Evolutionary conservation across 1,284 basidiomycete species (phyloP).

Genomic region (Gymnopus androsaceus): DNA sequence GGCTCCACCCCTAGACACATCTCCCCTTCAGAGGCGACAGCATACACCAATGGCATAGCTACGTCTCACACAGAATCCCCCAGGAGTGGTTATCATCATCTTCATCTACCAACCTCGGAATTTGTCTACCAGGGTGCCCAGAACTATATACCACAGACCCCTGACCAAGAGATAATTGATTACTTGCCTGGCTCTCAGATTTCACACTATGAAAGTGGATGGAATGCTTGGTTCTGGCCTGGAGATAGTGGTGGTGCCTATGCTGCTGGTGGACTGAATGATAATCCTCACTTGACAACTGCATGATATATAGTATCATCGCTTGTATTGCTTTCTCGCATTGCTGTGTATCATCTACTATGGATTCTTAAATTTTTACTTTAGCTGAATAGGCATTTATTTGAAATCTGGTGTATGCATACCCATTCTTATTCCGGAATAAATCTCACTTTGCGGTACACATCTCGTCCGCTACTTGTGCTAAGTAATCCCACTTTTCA

Average conservation of each 20-base stretch:
- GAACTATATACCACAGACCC: conserved; percentile 2
- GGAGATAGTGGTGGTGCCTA: conserved; percentile 1
- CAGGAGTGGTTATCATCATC: not conserved
- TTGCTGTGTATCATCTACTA: not conserved
- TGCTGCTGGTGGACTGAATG: not conserved
- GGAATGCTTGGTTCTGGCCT: conserved; percentile 16
- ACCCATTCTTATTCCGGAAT: not conserved
- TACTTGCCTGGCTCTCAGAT: conserved; percentile 8
- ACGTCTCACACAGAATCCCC: not conserved
- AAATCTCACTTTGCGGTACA: conserved; percentile 9
- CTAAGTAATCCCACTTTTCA: conserved; percentile 17
- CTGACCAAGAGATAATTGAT: conserved; percentile 6
- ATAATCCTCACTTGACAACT: not conserved
- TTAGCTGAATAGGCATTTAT: not conserved
- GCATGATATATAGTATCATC: not conserved
- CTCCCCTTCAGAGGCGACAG: not conserved
- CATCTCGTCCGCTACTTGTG: conserved; percentile 17
- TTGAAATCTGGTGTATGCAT: not conserved
- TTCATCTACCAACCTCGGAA: not conserved
- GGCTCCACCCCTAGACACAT: not conserved
- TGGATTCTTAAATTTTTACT: conserved; percentile 1
- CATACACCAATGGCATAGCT: not conserved
- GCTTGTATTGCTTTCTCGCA: not conserved
- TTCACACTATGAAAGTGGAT: conserved; percentile 11
- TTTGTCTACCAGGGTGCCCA: not conserved